phyloP scores from a whole-genome alignment of 192 early-diverging fungal species.

The Podila horticola region DNA sequence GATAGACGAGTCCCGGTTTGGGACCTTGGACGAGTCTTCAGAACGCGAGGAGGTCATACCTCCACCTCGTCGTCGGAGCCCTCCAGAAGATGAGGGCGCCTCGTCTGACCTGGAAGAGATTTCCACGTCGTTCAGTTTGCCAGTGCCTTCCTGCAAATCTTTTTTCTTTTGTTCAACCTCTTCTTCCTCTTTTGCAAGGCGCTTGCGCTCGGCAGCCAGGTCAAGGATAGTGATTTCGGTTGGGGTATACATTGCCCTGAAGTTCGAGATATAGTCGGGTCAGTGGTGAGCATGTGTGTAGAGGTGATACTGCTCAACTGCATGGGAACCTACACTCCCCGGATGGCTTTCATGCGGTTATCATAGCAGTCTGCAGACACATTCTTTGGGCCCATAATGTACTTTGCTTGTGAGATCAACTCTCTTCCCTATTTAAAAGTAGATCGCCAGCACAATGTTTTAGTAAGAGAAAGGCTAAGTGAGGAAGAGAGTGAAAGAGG shows the following conservation, averaged over 20 bases:
- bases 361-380: constrained; percentile 50
- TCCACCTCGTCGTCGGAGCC: constrained; percentile 12
- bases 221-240: constrained; percentile 7
- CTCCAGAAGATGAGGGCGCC: background rate
- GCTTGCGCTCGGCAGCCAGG: constrained; percentile 12
- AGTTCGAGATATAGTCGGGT: background rate
- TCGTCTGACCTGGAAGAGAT: background rate
- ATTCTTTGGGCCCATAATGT: constrained; percentile 46
- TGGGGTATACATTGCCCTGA: background rate
- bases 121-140: background rate
- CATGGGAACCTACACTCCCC: constrained; percentile 33
- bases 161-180: background rate
- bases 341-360: constrained; percentile 46
- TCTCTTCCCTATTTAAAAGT: constrained; percentile 31
- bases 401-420: constrained; percentile 45
- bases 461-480: no score
- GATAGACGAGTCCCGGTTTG: background rate
- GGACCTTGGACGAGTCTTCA: background rate
- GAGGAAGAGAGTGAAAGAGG: no score
- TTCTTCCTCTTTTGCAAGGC: constrained; percentile 1
- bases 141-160: background rate
- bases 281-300: no score
- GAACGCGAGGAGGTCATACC: constrained; percentile 1
- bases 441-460: no score
- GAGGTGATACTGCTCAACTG: no score